Base-by-base conservation (phyloP, 179 eudicot genomes). In the Drosera spatulata region DNA sequence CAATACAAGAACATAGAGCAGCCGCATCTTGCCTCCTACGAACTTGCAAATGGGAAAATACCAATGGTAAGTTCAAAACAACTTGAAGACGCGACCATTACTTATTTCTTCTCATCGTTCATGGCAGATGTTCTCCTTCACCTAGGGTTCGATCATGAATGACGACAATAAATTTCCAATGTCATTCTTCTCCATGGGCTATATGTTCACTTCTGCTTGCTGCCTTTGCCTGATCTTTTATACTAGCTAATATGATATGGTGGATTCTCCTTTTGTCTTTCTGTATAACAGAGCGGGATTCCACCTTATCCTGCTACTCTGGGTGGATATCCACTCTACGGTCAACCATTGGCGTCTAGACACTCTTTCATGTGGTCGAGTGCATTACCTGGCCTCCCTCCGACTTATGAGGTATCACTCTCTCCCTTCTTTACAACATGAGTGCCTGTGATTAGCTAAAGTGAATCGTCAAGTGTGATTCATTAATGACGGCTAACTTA, bases 51-150 rank as follows among this genome's bases (percentile, higher is more conserved):
- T 61, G 76, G 73, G 37, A 75, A 64, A 37, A 56, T 63, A 58
- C 76, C 73, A 43, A 11, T 71, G 70, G 79, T 75, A 71, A 47
- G 73, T n/a, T n/a, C n/a, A n/a, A n/a, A n/a, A n/a, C n/a, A n/a
- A n/a, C n/a, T n/a, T n/a, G n/a, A n/a, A n/a, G n/a, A n/a, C n/a
- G n/a, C n/a, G n/a, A n/a, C n/a, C n/a, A n/a, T n/a, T n/a, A n/a
- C n/a, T n/a, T n/a, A n/a, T 42, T 5, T 3, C 6, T 45, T 9
- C 5, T 49, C n/a, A 49, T 49, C 10, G 10, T 49, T 49, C 11
- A 3, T 14, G 11, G 10, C 11, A 49, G 10, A 4, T 45, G 9
- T 4, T 4, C 48, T 45, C 48, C 48, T 45, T 4, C 48, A 4
- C 48, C 48, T 45, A 45, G n/a, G n/a, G n/a, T n/a, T n/a, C n/a